Base-by-base conservation (phyloP, 1,139 yeast genomes). In the Yamadazyma membranifaciens region DNA sequence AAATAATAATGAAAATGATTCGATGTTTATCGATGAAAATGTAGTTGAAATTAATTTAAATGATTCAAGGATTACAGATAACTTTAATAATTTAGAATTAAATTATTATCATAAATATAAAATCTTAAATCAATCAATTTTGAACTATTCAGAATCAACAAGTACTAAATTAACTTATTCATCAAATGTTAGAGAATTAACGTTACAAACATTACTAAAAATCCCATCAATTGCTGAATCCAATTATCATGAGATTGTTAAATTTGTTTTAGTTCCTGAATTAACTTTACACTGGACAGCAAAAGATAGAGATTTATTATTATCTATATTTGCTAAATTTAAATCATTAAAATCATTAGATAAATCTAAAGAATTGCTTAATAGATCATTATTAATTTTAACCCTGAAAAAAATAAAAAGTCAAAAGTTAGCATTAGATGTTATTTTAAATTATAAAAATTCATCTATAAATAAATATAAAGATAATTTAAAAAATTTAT, bases 351-450 rank as follows among this genome's bases (percentile, higher is more conserved):
- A 75, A 45, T 71, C 73, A 13, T 62, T 83, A 16, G 63, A 70
- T 38, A 67, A 74, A 17, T 68, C 81, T 12, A 75, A 73, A 0
- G 73, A 72, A 32, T 74, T 92, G 9, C 75, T 74, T 45, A 64
- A 68, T 1, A 73, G 80, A 42, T 62, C 83, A 42, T 60, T 86
- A 41, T 65, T 67, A 16, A 63, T 87, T 34, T 65, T 92, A 34
- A 77, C 88, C 9, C 83, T 84, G 56, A 78, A 81, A 50, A 77
- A 74, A 39, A 57, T 75, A 1, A 78, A 77, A 10, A 73, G 84
- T 2, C 97, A 92, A 60, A 80, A 78, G 47, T 62, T 81, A 34
- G 94, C 97, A 0, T 66, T 92, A 38, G 77, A 79, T 44, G 85
- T 86, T 36, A 55, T 92, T n/a, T 62, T 88, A 34, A 80, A 85